These are phyloP conservation scores for Dactylonectria macrodidyma DNA, from an alignment of 2,329 filamentous ascomycete genomes.

Conservation along the genomic window DNA sequence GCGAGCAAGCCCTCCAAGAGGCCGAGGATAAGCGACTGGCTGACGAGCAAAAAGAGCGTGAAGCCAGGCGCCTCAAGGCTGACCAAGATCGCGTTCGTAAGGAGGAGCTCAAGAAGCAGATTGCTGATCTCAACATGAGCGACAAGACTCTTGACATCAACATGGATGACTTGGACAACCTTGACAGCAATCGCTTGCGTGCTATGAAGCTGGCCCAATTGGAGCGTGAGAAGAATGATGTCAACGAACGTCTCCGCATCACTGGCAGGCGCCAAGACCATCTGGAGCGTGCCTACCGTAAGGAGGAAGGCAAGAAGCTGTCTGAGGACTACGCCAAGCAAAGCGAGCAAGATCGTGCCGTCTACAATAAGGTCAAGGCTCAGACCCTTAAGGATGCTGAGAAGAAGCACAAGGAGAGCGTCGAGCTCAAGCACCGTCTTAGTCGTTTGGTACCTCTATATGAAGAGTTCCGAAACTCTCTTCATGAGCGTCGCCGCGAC, in stretches of 20 bases:
- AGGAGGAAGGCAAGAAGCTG: constrained; percentile 95
- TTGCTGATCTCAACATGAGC: constrained; percentile 91
- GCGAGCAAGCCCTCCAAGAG: constrained; percentile 89
- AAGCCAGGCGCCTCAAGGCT: constrained; percentile 86
- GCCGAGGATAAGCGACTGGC: constrained; percentile 90
- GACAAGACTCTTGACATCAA: constrained; percentile 84
- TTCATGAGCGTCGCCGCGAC: constrained; percentile 90
- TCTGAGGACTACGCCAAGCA: constrained; percentile 88
- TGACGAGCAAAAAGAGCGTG: constrained; percentile 94
- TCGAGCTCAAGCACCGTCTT: constrained; percentile 94
- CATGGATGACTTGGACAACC: constrained; percentile 84
- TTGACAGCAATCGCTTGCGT: constrained; percentile 92
- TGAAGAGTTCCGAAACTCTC: constrained; percentile 84
- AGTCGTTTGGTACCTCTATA: constrained; percentile 87
- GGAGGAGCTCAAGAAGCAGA: constrained; percentile 93
- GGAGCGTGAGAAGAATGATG: constrained; percentile 97
- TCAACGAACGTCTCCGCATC: constrained; percentile 90
- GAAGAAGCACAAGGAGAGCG: constrained; percentile 90
- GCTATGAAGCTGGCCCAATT: constrained; percentile 95
- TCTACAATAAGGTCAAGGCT: constrained; percentile 84
- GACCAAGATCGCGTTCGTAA: constrained; percentile 92
- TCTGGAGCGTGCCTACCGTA: constrained; percentile 95
- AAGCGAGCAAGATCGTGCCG: constrained; percentile 81
- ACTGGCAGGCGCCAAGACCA: constrained; percentile 98
- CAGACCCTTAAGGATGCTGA: constrained; percentile 86